phyloP scores from a whole-genome alignment of 345 rosid genomes.

The Melastoma malabathricum region DNA sequence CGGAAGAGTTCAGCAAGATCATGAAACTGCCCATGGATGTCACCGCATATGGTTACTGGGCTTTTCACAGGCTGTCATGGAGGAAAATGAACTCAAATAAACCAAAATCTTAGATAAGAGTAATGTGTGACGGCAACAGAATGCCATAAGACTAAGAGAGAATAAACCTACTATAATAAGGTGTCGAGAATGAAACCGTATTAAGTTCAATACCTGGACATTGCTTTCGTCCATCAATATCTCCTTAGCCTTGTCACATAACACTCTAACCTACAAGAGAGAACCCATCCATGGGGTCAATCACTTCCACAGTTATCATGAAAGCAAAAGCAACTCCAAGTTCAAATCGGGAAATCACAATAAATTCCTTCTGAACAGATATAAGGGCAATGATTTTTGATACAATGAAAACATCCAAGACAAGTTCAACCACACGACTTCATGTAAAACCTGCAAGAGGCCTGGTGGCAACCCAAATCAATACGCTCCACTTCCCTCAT shows the following conservation, averaged over 20 bases:
- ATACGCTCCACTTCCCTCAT: no score
- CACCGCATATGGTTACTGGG: constrained; percentile 94
- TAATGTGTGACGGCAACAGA: no score
- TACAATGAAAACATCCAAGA: no score
- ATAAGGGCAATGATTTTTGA: no score
- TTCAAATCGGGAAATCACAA: no score
- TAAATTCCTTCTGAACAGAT: no score
- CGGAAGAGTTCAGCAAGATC: constrained; percentile 98
- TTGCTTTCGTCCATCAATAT: constrained; percentile 66
- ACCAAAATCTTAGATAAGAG: not conserved
- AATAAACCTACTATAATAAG: no score
- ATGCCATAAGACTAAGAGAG: no score
- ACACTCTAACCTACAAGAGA: constrained; percentile 32
- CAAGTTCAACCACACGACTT: no score
- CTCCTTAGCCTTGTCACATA: constrained; percentile 72
- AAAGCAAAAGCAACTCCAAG: not conserved
- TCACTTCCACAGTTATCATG: not conserved
- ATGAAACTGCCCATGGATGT: constrained; percentile 95
- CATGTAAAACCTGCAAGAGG: no score
- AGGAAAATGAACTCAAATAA: not conserved
- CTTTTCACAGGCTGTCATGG: constrained; percentile 69
- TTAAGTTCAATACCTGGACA: constrained; percentile 38
- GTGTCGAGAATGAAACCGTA: not conserved
- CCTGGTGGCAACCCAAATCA: no score
- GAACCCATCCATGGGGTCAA: no score